These are phyloP conservation scores for Gossypium bickii DNA, from an alignment of 345 rosid species.

Conservation along the genomic window DNA sequence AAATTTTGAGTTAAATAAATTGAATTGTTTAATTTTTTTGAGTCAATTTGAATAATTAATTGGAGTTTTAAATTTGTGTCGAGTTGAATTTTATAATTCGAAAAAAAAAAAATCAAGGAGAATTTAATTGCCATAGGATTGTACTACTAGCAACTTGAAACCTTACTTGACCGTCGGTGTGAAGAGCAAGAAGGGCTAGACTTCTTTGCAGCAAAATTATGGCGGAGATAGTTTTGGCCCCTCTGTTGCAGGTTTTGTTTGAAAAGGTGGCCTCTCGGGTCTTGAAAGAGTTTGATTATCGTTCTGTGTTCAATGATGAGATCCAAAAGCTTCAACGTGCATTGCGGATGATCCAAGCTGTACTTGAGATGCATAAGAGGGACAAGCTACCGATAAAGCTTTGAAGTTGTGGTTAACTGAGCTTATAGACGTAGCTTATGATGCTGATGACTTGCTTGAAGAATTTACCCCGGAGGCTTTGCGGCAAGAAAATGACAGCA, in stretches of 20 bases:
- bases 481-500: neutral
- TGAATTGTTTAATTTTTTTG: no score
- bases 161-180: neutral
- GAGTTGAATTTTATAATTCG: no score
- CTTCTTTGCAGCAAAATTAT: neutral
- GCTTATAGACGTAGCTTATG: constrained; percentile 4
- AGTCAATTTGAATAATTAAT: no score
- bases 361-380: constrained; percentile 6
- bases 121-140: neutral
- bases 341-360: neutral
- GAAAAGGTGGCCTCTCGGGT: constrained; percentile 12
- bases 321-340: constrained; percentile 8
- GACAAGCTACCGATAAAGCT: neutral
- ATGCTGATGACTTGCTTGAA: constrained; percentile 2
- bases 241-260: constrained; percentile 16
- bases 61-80: no score
- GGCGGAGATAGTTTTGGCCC: constrained; percentile 11
- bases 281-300: neutral
- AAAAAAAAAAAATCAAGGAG: neutral
- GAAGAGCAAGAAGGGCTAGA: neutral
- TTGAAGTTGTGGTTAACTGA: neutral
- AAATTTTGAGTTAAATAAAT: no score
- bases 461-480: neutral
- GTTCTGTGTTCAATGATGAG: constrained; percentile 2
- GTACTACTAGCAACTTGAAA: neutral